Conservation (phyloP, 306 rosid species). For the Prunus mongolica region DNA sequence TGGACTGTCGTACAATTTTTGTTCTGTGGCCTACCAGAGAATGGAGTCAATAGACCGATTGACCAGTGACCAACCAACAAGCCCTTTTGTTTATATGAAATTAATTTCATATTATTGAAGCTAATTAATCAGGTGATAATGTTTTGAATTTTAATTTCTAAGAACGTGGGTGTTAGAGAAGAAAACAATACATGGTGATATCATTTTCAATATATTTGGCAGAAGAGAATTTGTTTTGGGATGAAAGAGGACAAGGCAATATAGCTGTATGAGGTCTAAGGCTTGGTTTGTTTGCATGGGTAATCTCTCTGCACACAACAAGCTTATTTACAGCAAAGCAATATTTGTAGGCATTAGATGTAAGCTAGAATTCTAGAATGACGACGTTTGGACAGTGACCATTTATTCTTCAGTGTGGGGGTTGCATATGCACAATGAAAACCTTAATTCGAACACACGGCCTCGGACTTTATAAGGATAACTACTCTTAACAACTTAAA, state of each 20-base stretch:
- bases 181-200: neutral
- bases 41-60: neutral
- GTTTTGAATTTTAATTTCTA: no score
- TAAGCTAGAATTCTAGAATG: constrained; percentile 28
- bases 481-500: no score
- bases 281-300: constrained; percentile 18
- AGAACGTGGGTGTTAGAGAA: neutral
- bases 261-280: constrained; percentile 40
- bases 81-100: neutral
- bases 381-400: constrained; percentile 34
- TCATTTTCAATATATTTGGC: neutral
- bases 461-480: no score
- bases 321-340: constrained; percentile 21
- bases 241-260: constrained; percentile 30
- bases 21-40: neutral
- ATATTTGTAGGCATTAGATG: constrained; percentile 17
- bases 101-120: neutral
- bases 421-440: neutral
- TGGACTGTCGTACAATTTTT: neutral
- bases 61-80: neutral
- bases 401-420: constrained; percentile 17
- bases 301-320: constrained; percentile 18
- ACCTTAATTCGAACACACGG: no score
- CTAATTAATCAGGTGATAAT: no score
- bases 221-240: neutral